Evolutionary conservation across 768 basidiomycete genomes (phyloP).

Genomic region (Psilocybe azurescens): DNA sequence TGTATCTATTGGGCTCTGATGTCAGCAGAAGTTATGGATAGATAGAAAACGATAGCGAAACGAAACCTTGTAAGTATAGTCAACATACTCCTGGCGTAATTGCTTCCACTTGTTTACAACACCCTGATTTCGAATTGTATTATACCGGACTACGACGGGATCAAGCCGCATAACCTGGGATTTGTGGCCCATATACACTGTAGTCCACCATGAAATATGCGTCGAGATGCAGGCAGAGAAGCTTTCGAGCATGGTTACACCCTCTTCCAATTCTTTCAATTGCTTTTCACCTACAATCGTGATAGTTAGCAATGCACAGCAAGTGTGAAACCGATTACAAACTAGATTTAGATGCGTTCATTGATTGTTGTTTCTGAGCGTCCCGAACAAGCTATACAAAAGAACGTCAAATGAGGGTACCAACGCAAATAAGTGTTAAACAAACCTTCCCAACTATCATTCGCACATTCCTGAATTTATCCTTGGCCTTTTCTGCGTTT

Average conservation of each 20-base stretch:
- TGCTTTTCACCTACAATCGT: not conserved
- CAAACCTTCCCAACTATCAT: not conserved
- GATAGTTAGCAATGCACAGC: not conserved
- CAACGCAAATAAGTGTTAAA: not conserved
- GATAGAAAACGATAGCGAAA: not conserved
- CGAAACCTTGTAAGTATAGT: constrained; percentile 13
- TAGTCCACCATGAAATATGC: not conserved
- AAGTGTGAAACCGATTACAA: not conserved
- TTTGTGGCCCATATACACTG: constrained; percentile 1
- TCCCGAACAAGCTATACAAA: not conserved
- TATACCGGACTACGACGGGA: constrained; percentile 1
- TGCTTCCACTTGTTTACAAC: constrained; percentile 12
- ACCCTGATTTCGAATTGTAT: constrained; percentile 1
- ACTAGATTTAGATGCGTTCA: not conserved
- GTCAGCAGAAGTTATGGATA: not conserved
- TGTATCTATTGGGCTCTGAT: not conserved
- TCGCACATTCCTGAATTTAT: not conserved
- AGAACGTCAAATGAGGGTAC: not conserved
- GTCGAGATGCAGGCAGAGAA: not conserved
- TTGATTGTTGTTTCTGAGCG: not conserved
- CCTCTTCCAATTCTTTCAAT: not conserved
- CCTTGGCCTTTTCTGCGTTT: not conserved
- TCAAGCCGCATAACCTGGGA: constrained; percentile 5
- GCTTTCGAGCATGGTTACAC: not conserved
- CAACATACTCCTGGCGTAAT: constrained; percentile 10